Evolutionary conservation across 2,329 filamentous ascomycete species (phyloP), one percentile per base, ranked within the genome.

Genomic region (Paraphaeosphaeria minitans): DNA sequence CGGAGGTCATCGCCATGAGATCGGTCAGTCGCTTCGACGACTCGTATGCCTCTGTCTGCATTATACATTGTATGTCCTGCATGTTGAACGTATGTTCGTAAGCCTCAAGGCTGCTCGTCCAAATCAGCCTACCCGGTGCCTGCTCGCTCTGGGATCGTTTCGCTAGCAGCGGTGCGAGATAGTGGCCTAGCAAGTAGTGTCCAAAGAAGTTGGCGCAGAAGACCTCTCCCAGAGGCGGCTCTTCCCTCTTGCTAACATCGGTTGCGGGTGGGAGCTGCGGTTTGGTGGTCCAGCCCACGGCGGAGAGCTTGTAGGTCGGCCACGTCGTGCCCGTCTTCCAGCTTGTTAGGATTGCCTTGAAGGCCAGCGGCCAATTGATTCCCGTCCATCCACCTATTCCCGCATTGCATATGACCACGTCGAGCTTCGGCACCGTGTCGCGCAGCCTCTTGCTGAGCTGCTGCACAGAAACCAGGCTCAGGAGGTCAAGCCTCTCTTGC

Each of bases 161-260:
- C 79, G 66, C 66, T 43, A 99, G 83, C 12, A 97, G 81, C 0
- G 92, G 89, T 65, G 90, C 84, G 12, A 98, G 83, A 71, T 89
- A 87, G 75, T 97, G 93, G 16, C 87, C 86, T 24, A 99, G 86
- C 70, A 97, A 80, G 75, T 99, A 98, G 79, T 99, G 95, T 0
- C 95, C 95, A 73, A 99, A 98, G 31, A 97, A 85, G 72, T 98
- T 98, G 51, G 94, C 89, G 74, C 89, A 90, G 75, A 98, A 99
- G 19, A 97, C 87, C 65, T 92, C 84, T 3, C 92, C 93, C 0
- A 99, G 80, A 5, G 81, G 79, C 0, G 89, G 87, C 58, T 87
- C 85, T 9, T 76, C 66, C 12, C 64, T 58, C 48, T 65, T 64
- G 50, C 63, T 63, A 22, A 64, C 64, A 27, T 64, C 57, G 19